A percentile compares a stretch with the other conserved stretches of the same genome.
These are phyloP conservation scores for Xylariaceae sp. DNA, from an alignment of 2,329 filamentous ascomycete genomes.

Conservation along the genomic window DNA sequence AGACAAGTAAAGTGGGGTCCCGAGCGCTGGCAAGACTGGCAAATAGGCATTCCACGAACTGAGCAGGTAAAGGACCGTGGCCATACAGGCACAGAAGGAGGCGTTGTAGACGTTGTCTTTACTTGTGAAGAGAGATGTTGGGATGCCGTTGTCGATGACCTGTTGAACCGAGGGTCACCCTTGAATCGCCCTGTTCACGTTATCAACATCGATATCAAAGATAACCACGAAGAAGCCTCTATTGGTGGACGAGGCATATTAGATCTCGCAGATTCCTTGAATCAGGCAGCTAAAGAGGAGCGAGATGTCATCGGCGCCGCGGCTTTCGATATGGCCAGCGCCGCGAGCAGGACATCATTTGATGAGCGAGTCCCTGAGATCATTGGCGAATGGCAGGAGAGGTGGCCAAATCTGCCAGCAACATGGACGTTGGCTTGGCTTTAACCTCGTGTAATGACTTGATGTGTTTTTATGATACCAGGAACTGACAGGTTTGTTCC, in stretches of 20 bases:
- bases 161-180: conserved; percentile 82
- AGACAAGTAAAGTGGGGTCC: conserved; percentile 92
- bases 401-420: conserved; percentile 89
- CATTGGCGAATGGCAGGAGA: conserved; percentile 90
- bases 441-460: conserved; percentile 51
- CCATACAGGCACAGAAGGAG: conserved; percentile 80
- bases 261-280: conserved; percentile 85
- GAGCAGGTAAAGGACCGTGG: conserved; percentile 80
- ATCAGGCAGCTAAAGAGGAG: conserved; percentile 80
- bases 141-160: conserved; percentile 95
- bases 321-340: conserved; percentile 73
- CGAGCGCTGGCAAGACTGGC: conserved; percentile 98
- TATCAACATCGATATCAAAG: conserved; percentile 97
- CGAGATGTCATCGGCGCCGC: conserved; percentile 67
- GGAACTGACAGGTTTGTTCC: conserved; percentile 26
- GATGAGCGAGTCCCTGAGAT: conserved; percentile 94
- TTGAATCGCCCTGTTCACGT: conserved; percentile 95
- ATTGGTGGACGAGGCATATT: conserved; percentile 91
- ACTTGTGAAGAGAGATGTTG: conserved; percentile 98
- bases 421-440: conserved; percentile 97
- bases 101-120: conserved; percentile 91
- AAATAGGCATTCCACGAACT: conserved; percentile 81
- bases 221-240: conserved; percentile 96
- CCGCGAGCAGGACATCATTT: conserved; percentile 75
- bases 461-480: conserved; percentile 40